These are phyloP conservation scores for Boletus sp. DNA, from an alignment of 768 basidiomycete species.

Conservation along the genomic window DNA sequence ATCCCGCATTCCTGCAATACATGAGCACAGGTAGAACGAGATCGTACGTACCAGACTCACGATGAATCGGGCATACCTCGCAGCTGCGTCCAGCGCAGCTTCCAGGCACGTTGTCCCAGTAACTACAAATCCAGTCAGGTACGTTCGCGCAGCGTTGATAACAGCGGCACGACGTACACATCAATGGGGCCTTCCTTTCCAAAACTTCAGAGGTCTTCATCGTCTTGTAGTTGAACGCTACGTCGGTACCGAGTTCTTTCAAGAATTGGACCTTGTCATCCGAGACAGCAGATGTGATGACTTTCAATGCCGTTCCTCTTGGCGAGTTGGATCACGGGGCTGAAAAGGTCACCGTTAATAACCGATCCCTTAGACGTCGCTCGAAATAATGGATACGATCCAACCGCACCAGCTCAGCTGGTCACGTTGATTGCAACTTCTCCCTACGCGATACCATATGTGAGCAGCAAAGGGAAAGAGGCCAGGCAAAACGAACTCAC, in stretches of 20 bases:
- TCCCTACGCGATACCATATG: slow-evolving; percentile 31
- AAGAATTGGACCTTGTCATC: no score
- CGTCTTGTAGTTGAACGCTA: no score
- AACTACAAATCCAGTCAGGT: not conserved
- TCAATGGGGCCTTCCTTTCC: slow-evolving; percentile 38
- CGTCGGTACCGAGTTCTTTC: no score
- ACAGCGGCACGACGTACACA: slow-evolving; percentile 31
- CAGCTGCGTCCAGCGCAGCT: slow-evolving; percentile 48
- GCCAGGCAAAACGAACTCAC: slow-evolving; percentile 16
- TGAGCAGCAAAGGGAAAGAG: not conserved
- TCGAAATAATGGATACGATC: slow-evolving; percentile 39
- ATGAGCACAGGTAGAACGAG: not conserved
- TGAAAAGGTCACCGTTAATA: no score
- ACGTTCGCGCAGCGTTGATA: not conserved
- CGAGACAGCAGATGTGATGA: no score
- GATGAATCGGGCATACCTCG: slow-evolving; percentile 47
- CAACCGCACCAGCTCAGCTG: slow-evolving; percentile 51
- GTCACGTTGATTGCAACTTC: slow-evolving; percentile 51
- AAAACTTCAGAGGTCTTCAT: no score
- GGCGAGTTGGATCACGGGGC: no score
- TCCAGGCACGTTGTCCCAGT: slow-evolving; percentile 55
- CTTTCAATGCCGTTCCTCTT: no score
- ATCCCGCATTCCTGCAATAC: slow-evolving; percentile 32
- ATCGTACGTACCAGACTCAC: slow-evolving; percentile 9
- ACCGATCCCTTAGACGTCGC: no score